Evolutionary conservation across 1,139 yeast genomes (phyloP).

Genomic region (Cylindricascospora bacillispora): DNA sequence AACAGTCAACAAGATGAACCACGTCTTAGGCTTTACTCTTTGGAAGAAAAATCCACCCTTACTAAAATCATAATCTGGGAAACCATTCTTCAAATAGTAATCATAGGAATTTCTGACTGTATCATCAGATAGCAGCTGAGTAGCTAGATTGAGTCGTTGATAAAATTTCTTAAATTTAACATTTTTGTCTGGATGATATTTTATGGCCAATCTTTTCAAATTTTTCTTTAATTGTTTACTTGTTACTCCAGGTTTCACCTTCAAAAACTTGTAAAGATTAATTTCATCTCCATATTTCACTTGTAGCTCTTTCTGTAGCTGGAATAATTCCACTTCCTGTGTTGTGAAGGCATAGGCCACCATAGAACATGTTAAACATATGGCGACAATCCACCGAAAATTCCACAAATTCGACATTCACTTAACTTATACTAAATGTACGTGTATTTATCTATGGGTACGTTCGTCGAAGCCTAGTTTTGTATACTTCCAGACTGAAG

Average conservation of each 20-base stretch:
- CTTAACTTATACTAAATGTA: no score
- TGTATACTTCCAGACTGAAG: no score
- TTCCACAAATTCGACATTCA: background rate
- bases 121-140: slow-evolving; percentile 56
- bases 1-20: slow-evolving; percentile 39
- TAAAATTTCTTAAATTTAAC: slow-evolving; percentile 34
- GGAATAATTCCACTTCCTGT: slow-evolving; percentile 72
- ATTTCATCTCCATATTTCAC: slow-evolving; percentile 49
- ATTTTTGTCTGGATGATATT: slow-evolving; percentile 75
- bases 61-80: slow-evolving; percentile 67
- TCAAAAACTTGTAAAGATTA: slow-evolving; percentile 61
- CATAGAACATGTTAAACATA: no score
- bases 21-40: slow-evolving; percentile 29
- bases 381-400: no score
- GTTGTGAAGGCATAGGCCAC: slow-evolving; percentile 26
- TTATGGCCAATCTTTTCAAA: slow-evolving; percentile 56
- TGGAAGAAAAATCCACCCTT: slow-evolving; percentile 33
- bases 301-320: slow-evolving; percentile 52
- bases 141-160: slow-evolving; percentile 62
- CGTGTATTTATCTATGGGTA: no score
- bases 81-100: slow-evolving; percentile 71
- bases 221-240: slow-evolving; percentile 60
- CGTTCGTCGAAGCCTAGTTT: no score
- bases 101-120: slow-evolving; percentile 67
- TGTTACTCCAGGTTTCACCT: slow-evolving; percentile 39